Evolutionary conservation across 352 stramenopile genomes (phyloP).

Genomic region (Phytophthora pluvialis): DNA sequence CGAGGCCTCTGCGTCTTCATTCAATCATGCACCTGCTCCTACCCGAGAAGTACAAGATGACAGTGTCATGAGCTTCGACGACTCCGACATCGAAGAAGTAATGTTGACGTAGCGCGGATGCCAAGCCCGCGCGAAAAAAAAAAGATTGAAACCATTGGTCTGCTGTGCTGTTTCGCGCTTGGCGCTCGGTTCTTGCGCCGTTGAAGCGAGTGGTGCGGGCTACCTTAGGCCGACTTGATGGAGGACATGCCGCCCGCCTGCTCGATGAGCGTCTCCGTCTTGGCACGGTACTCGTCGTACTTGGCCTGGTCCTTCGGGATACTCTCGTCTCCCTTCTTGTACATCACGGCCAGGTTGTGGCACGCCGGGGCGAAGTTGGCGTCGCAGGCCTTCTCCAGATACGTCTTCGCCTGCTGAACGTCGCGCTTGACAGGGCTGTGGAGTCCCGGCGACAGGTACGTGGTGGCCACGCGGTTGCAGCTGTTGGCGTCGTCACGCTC

Average conservation of each 20-base stretch:
- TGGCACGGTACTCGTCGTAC: constrained; percentile 78
- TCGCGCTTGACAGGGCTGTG: constrained; percentile 57
- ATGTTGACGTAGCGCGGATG: constrained; percentile 39
- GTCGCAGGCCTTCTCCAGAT: constrained; percentile 78
- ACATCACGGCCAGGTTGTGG: constrained; percentile 91
- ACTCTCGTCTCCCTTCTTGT: constrained; percentile 85
- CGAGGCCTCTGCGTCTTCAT: neutral
- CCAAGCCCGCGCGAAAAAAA: neutral
- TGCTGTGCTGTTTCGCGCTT: constrained; percentile 2
- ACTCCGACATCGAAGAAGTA: constrained; percentile 70
- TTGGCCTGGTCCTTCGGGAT: constrained; percentile 67
- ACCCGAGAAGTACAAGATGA: constrained; percentile 9
- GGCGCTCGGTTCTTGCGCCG: neutral
- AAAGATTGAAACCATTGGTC: neutral
- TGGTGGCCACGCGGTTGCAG: constrained; percentile 82
- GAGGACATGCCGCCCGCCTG: constrained; percentile 68
- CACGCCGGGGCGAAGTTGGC: constrained; percentile 88
- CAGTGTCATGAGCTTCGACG: constrained; percentile 49
- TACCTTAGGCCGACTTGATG: constrained; percentile 44
- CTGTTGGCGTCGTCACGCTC: constrained; percentile 76
- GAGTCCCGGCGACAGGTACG: constrained; percentile 61
- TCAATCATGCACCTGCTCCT: neutral
- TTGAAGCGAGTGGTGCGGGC: neutral
- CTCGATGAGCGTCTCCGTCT: constrained; percentile 78
- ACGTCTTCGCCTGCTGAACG: constrained; percentile 63